These are phyloP conservation scores for Spiromastix sp. DNA, from an alignment of 2,329 filamentous ascomycete genomes.

Conservation along the genomic window DNA sequence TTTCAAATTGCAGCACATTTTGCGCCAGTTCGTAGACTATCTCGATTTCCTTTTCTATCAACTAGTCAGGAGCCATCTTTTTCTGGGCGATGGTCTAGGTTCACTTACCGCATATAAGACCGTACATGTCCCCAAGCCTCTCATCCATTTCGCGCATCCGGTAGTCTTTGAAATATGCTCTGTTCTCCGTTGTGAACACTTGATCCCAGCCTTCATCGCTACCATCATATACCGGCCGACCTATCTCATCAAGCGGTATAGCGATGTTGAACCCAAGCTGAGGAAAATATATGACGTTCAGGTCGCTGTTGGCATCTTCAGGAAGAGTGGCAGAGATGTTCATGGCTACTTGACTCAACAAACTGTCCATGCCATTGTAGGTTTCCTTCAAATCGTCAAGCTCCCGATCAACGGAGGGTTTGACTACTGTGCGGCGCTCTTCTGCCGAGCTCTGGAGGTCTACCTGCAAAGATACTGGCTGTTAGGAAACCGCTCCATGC, in stretches of 20 bases:
- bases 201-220: constrained; percentile 61
- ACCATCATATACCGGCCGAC: constrained; percentile 54
- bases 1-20: constrained; percentile 58
- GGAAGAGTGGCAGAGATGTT: constrained; percentile 56
- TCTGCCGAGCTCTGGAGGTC: constrained; percentile 70
- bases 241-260: constrained; percentile 53
- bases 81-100: no score
- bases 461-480: constrained; percentile 41
- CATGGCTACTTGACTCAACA: constrained; percentile 58
- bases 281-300: constrained; percentile 82
- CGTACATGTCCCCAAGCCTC: constrained; percentile 74
- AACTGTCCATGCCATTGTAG: constrained; percentile 65
- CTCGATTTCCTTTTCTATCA: constrained; percentile 72
- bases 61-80: no score
- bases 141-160: constrained; percentile 73
- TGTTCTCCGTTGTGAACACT: constrained; percentile 61
- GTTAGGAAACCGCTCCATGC: no score
- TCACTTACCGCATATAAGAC: constrained; percentile 63
- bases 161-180: constrained; percentile 76
- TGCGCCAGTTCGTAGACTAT: constrained; percentile 70
- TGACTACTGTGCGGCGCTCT: constrained; percentile 62
- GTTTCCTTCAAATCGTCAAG: constrained; percentile 68
- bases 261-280: constrained; percentile 84
- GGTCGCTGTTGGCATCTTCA: constrained; percentile 38
- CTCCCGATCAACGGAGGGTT: constrained; percentile 57